phyloP scores from a whole-genome alignment of 805 yeast genomes.

The Wickerhamomyces bisporus region DNA sequence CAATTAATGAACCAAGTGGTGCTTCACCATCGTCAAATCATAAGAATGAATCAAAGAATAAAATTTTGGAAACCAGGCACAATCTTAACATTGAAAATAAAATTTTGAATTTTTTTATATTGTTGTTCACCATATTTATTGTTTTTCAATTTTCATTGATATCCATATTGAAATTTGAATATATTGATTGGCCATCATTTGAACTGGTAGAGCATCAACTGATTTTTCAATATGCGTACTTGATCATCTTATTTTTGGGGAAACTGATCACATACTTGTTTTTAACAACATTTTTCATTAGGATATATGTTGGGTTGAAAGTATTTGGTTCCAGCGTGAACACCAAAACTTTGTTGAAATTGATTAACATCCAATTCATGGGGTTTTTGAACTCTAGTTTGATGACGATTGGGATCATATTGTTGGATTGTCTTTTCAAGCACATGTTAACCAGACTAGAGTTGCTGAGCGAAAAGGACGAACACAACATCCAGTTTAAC shows the following conservation, averaged over 20 bases:
- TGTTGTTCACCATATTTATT: slow-evolving; percentile 11
- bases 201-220: slow-evolving; percentile 6
- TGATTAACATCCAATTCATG: slow-evolving; percentile 16
- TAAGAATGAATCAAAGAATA: slow-evolving; percentile 5
- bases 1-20: slow-evolving; percentile 1
- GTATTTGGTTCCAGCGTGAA: slow-evolving; percentile 11
- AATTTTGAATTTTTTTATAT: slow-evolving; percentile 14
- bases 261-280: slow-evolving; percentile 15
- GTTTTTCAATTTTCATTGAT: slow-evolving; percentile 15
- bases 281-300: slow-evolving; percentile 13
- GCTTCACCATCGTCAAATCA: neutral
- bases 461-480: slow-evolving; percentile 4
- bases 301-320: slow-evolving; percentile 18
- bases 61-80: slow-evolving; percentile 13
- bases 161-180: slow-evolving; percentile 14
- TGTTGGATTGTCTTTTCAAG: slow-evolving; percentile 10
- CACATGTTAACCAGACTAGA: slow-evolving; percentile 7
- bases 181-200: slow-evolving; percentile 8
- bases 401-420: slow-evolving; percentile 9
- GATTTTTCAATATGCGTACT: slow-evolving; percentile 12
- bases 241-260: slow-evolving; percentile 11
- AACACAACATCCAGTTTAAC: slow-evolving; percentile 4
- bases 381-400: slow-evolving; percentile 15
- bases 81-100: slow-evolving; percentile 14
- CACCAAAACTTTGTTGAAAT: slow-evolving; percentile 14